Conservation (phyloP, 2,329 filamentous ascomycete species). For the Ophiocordyceps sinensis region DNA sequence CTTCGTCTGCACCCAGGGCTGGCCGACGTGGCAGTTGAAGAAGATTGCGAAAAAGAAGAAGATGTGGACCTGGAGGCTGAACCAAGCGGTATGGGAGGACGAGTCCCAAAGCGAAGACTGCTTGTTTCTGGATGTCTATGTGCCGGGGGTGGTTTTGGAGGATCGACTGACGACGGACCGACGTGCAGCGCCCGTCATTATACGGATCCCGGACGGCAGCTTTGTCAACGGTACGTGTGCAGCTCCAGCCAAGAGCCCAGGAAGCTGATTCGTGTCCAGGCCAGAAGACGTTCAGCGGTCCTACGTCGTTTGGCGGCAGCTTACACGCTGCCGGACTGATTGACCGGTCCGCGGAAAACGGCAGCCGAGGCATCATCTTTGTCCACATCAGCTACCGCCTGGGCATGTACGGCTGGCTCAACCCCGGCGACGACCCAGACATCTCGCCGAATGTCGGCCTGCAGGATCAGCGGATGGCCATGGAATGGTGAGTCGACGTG, state of each 20-base stretch:
- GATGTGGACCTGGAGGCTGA: constrained; percentile 2
- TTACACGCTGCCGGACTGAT: constrained; percentile 26
- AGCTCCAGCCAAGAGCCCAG: no score
- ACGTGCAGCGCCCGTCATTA: constrained; percentile 22
- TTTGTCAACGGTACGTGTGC: constrained; percentile 11
- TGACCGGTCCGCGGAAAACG: constrained; percentile 10
- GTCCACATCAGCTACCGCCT: constrained; percentile 26
- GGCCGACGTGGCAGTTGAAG: constrained; percentile 7
- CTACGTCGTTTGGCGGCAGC: no score
- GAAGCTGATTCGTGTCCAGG: neutral
- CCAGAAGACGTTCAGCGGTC: no score
- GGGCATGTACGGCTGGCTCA: constrained; percentile 30
- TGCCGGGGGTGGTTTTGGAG: no score
- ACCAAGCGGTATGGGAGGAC: no score
- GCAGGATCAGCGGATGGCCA: constrained; percentile 30
- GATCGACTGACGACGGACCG: neutral
- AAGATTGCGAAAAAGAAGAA: neutral
- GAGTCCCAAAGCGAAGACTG: constrained; percentile 34
- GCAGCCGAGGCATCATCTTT: constrained; percentile 21
- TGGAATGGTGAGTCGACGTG: constrained; percentile 23
- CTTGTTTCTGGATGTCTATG: constrained; percentile 30
- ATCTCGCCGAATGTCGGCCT: constrained; percentile 31
- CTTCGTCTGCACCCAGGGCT: constrained; percentile 11
- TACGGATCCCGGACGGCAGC: constrained; percentile 33
- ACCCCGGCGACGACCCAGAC: constrained; percentile 20